Percentiles rank a stretch among this genome's conserved stretches.
Conservation (phyloP, 257 asterid species). For the Petunia secreta region DNA sequence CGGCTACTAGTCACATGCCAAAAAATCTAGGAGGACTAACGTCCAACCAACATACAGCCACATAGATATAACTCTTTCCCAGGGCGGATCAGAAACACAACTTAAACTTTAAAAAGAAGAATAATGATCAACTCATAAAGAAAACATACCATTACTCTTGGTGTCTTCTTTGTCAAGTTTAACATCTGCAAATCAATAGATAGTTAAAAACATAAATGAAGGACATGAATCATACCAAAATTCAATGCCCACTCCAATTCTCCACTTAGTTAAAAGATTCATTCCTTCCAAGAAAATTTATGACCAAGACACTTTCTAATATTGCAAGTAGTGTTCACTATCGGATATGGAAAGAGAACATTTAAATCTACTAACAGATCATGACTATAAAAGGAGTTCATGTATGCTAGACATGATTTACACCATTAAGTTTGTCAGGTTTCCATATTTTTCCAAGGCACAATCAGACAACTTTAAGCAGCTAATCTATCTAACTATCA, state of each 20-base stretch:
- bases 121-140: slow-evolving; percentile 22
- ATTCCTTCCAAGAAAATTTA: background rate
- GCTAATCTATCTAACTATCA: background rate
- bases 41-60: too few species aligned
- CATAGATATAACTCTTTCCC: too few species aligned
- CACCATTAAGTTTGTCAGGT: background rate
- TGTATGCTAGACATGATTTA: slow-evolving; percentile 5
- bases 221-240: too few species aligned
- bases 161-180: slow-evolving; percentile 72
- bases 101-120: background rate
- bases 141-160: slow-evolving; percentile 52
- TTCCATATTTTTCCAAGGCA: background rate
- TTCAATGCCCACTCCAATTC: background rate
- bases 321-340: background rate
- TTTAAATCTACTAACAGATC: too few species aligned
- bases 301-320: slow-evolving; percentile 5
- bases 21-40: background rate
- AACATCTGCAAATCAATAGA: slow-evolving; percentile 48
- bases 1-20: too few species aligned
- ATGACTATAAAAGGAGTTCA: background rate
- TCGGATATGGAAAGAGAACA: background rate
- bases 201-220: slow-evolving; percentile 20
- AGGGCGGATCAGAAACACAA: too few species aligned
- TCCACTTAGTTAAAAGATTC: background rate
- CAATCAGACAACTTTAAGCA: slow-evolving; percentile 6